Conservation (phyloP, 441 rosid genomes). For the Bruguiera hainesii region DNA sequence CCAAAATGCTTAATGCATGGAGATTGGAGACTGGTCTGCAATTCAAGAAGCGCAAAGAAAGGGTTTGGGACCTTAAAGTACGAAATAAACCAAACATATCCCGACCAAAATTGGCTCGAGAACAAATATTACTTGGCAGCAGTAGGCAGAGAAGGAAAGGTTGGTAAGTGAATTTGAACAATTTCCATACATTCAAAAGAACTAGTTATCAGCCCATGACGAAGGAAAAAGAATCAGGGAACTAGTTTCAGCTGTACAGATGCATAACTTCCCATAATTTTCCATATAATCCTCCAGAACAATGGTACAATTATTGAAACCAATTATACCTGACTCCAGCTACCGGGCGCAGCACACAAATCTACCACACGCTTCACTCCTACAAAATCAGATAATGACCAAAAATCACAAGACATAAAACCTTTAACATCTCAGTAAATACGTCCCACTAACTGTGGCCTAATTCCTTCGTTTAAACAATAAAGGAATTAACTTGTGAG, state of each 20-base stretch:
- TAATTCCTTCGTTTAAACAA: neutral
- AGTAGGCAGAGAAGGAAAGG: neutral
- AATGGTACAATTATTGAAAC: conserved; percentile 5
- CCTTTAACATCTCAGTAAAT: neutral
- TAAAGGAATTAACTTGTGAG: neutral
- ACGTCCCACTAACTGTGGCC: neutral
- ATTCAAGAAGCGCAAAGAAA: no score
- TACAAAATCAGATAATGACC: conserved; percentile 29
- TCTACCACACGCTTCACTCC: conserved; percentile 97
- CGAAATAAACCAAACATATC: no score
- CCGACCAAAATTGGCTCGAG: neutral
- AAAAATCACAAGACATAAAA: conserved; percentile 8
- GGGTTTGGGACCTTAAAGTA: no score
- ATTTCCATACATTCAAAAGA: neutral
- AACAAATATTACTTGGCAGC: neutral
- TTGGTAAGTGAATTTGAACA: neutral
- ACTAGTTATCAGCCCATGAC: neutral
- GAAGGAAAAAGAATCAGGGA: neutral
- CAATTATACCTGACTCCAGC: conserved; percentile 94
- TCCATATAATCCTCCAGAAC: neutral
- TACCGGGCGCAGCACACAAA: conserved; percentile 99
- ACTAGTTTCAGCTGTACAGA: neutral
- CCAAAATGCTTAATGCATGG: no score
- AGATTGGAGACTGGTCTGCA: no score
- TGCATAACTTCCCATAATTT: neutral